These are phyloP conservation scores for Blastomyces emzantsi DNA, from an alignment of 2,329 filamentous ascomycete genomes.

Conservation along the genomic window DNA sequence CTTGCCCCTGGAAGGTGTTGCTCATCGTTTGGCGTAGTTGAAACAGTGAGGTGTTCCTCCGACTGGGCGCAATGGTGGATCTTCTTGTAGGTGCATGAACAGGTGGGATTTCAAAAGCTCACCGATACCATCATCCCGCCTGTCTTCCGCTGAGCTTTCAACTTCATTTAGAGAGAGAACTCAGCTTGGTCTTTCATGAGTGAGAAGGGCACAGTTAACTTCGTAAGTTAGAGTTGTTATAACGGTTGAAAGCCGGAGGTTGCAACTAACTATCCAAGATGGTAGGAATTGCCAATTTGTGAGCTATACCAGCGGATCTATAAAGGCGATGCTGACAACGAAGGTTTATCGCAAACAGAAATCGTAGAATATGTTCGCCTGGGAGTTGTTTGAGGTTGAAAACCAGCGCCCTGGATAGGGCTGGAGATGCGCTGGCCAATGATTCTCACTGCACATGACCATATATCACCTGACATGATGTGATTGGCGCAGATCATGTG, in stretches of 20 bases:
- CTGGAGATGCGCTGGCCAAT: no score
- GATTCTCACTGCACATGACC: background rate
- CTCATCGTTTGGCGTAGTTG: background rate
- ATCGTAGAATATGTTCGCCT: no score
- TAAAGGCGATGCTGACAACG: background rate
- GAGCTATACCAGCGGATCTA: background rate
- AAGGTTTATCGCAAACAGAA: background rate
- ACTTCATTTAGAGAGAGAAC: background rate
- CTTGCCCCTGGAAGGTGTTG: background rate
- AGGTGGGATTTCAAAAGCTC: background rate
- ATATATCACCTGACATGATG: conserved; percentile 8
- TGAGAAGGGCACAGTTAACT: background rate
- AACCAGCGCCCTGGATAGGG: no score
- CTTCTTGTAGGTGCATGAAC: background rate
- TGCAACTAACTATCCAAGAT: background rate
- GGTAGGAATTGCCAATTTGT: background rate
- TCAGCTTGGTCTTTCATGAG: background rate
- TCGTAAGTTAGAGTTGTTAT: background rate
- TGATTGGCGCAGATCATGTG: conserved; percentile 11
- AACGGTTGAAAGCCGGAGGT: background rate
- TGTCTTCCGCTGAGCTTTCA: background rate
- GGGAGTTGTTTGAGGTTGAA: no score
- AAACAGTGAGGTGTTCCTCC: background rate
- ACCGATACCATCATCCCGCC: background rate
- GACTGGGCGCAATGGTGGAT: background rate